Percentiles rank a stretch among this genome's conserved stretches.
Evolutionary conservation across 2,329 filamentous ascomycete species (phyloP).

Genomic region (Aspergillus sp.): DNA sequence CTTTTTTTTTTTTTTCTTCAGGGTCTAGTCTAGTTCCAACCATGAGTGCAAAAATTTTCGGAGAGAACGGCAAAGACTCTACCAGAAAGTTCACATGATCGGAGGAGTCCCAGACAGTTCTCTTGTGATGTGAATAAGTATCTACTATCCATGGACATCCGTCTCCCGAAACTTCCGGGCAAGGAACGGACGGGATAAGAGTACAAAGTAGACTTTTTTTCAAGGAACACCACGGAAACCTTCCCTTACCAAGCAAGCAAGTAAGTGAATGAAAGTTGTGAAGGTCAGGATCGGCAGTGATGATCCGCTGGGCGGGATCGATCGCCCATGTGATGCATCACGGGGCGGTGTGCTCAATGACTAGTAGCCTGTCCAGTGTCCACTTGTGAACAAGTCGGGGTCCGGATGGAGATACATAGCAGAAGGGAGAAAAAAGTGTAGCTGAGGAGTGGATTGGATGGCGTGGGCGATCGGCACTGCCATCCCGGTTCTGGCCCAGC

Average conservation of each 20-base stretch:
- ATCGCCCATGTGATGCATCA: slow-evolving; percentile 11
- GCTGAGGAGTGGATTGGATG: background rate
- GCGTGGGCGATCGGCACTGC: slow-evolving; percentile 7
- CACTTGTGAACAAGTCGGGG: too few relatives aligned
- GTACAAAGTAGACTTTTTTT: background rate
- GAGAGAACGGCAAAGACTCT: background rate
- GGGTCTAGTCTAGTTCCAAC: background rate
- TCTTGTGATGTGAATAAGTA: too few relatives aligned
- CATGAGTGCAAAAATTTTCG: background rate
- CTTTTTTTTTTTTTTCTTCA: background rate
- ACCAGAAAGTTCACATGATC: background rate
- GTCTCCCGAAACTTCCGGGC: background rate
- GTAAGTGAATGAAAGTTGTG: background rate
- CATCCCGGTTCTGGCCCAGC: slow-evolving; percentile 6
- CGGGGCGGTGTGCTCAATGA: slow-evolving; percentile 6
- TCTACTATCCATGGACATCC: background rate
- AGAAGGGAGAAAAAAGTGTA: too few relatives aligned
- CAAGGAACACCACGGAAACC: too few relatives aligned
- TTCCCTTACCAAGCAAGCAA: background rate
- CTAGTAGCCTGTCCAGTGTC: background rate
- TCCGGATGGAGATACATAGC: too few relatives aligned
- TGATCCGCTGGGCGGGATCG: slow-evolving; percentile 5
- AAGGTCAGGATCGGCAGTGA: slow-evolving; percentile 6
- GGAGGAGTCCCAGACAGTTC: background rate
- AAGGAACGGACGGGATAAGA: background rate